These are phyloP conservation scores for Linderniella brevidens DNA, from an alignment of 257 asterid species.

Conservation along the genomic window DNA sequence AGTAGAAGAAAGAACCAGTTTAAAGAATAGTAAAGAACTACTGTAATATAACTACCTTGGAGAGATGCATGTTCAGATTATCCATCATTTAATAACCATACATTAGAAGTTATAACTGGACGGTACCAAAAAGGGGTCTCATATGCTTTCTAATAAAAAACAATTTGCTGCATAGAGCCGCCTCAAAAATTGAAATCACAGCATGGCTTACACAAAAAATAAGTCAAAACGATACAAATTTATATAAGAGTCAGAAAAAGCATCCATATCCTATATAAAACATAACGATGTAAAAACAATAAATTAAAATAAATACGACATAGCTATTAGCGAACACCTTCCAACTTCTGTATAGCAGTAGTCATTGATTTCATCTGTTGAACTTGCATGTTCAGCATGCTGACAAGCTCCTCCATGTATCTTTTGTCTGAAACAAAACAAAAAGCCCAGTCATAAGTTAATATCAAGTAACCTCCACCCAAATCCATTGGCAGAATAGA, in stretches of 20 bases:
- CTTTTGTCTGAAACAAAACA: slow-evolving; percentile 53
- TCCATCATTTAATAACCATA: too few species aligned
- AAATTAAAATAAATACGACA: background rate
- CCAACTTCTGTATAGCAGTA: slow-evolving; percentile 55
- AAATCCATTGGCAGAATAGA: slow-evolving; percentile 6
- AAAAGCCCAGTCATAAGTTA: slow-evolving; percentile 1
- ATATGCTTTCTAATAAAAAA: too few species aligned
- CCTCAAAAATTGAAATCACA: too few species aligned
- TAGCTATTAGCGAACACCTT: slow-evolving; percentile 28
- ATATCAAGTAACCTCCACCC: background rate
- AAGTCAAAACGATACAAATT: too few species aligned
- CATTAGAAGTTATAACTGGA: too few species aligned
- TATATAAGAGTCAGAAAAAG: background rate
- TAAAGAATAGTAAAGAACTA: too few species aligned
- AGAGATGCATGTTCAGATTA: too few species aligned
- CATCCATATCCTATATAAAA: background rate
- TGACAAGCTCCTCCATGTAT: slow-evolving; percentile 70
- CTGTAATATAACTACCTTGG: too few species aligned
- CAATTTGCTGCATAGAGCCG: too few species aligned
- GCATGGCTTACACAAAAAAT: background rate
- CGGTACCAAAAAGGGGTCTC: too few species aligned
- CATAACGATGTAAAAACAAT: background rate
- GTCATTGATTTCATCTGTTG: slow-evolving; percentile 83
- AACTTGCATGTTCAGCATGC: slow-evolving; percentile 51
- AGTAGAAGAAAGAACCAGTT: too few species aligned